These are phyloP conservation scores for Exserohilum turcica DNA, from an alignment of 2,329 filamentous ascomycete genomes.

Conservation along the genomic window DNA sequence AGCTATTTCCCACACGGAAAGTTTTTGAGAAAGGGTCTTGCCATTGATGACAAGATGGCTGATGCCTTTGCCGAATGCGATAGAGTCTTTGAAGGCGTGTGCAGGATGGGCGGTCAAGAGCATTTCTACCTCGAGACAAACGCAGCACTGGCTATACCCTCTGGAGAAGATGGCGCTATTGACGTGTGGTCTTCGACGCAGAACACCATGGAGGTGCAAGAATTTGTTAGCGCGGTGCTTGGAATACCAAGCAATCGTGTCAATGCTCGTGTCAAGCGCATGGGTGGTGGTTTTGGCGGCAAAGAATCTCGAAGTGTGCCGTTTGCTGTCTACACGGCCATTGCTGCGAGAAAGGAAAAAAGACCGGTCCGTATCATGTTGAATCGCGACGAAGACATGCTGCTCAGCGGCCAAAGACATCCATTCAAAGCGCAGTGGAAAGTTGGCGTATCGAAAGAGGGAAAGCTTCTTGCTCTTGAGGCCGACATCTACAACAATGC, in stretches of 20 bases:
- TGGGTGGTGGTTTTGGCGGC: slow-evolving; percentile 92
- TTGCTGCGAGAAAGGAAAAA: slow-evolving; percentile 82
- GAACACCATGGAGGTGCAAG: slow-evolving; percentile 49
- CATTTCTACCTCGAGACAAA: slow-evolving; percentile 97
- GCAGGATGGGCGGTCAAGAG: slow-evolving; percentile 91
- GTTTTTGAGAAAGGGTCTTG: slow-evolving; percentile 76
- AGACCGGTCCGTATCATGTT: slow-evolving; percentile 90
- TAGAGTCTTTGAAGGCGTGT: slow-evolving; percentile 79
- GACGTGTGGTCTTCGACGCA: slow-evolving; percentile 68
- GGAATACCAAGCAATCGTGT: slow-evolving; percentile 86
- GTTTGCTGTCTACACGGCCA: slow-evolving; percentile 78
- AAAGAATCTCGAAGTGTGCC: slow-evolving; percentile 89
- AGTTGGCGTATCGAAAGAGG: slow-evolving; percentile 86
- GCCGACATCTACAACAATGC: slow-evolving; percentile 90
- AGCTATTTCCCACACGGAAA: slow-evolving; percentile 83
- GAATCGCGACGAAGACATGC: slow-evolving; percentile 93
- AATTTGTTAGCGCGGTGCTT: slow-evolving; percentile 80
- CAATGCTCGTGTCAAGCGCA: slow-evolving; percentile 83
- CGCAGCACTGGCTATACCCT: slow-evolving; percentile 80
- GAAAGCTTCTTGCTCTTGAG: slow-evolving; percentile 88
- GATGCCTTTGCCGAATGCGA: slow-evolving; percentile 77
- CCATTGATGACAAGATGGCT: slow-evolving; percentile 59
- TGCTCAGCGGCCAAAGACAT: slow-evolving; percentile 87
- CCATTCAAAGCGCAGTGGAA: slow-evolving; percentile 91
- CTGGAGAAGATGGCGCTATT: slow-evolving; percentile 89